phyloP scores from a whole-genome alignment of 371 early-diverging fungal species.

The Mortierella sp. region DNA sequence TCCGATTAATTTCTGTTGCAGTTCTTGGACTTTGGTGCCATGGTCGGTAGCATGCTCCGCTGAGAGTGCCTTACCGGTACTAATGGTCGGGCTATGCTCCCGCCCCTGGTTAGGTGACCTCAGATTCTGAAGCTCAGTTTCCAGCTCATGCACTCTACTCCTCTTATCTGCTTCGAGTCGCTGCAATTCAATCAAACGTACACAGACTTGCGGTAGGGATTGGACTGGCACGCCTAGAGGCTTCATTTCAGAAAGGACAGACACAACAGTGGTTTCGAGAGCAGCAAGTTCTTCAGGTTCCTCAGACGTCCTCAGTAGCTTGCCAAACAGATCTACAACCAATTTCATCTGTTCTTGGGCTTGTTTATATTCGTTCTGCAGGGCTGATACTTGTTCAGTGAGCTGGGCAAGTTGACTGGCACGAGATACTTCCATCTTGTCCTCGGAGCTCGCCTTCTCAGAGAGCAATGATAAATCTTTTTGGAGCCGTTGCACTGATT shows the following conservation, averaged over 20 bases:
- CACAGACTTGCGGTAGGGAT: conserved; percentile 3
- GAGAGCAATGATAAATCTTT: conserved; percentile 1
- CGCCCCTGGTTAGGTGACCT: neutral
- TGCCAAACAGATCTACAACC: conserved; percentile 18
- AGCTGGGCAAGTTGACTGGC: neutral
- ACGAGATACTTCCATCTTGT: neutral
- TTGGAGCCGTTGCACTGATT: neutral
- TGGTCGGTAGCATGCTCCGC: too few relatives aligned
- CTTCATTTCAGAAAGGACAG: conserved; percentile 11
- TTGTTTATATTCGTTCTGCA: conserved; percentile 3
- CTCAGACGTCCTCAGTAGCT: conserved; percentile 11
- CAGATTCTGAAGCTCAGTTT: conserved; percentile 13
- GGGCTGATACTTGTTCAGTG: neutral
- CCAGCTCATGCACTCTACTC: conserved; percentile 8
- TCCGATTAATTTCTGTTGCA: conserved; percentile 19
- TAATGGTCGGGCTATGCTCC: too few relatives aligned
- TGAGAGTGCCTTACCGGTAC: too few relatives aligned
- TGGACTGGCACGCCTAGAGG: conserved; percentile 18
- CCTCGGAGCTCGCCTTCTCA: neutral
- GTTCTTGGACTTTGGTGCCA: neutral
- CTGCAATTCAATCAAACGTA: conserved; percentile 9
- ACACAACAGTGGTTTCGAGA: conserved; percentile 9
- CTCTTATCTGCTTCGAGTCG: neutral
- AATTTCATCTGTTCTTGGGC: conserved; percentile 15
- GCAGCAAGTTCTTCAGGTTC: conserved; percentile 16